Conservation (phyloP, 2,329 filamentous ascomycete species). For the Coniochaeta pulveracea region DNA sequence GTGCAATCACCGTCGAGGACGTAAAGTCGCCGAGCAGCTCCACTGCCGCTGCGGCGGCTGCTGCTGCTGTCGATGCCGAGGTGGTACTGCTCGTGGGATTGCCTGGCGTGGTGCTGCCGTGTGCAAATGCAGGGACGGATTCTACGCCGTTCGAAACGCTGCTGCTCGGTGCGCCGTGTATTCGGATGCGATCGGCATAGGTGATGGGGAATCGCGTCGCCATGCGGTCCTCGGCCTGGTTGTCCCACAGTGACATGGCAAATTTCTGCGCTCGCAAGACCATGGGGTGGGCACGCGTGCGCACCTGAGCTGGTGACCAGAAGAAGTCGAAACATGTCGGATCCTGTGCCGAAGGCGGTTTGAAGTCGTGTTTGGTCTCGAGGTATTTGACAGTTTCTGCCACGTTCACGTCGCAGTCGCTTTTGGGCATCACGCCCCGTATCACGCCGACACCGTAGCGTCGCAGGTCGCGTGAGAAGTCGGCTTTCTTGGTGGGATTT, state of each 20-base stretch:
- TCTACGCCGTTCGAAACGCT: slow-evolving; percentile 14
- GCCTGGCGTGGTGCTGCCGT: slow-evolving; percentile 3
- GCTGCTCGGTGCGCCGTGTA: slow-evolving; percentile 39
- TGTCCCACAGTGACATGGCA: slow-evolving; percentile 56
- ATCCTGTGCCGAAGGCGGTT: slow-evolving; percentile 46
- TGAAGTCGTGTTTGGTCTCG: slow-evolving; percentile 32
- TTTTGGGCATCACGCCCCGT: slow-evolving; percentile 47
- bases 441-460: slow-evolving; percentile 56
- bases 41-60: slow-evolving; percentile 21
- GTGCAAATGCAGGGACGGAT: slow-evolving; percentile 17
- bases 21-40: slow-evolving; percentile 15
- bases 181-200: slow-evolving; percentile 59
- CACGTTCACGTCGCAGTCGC: slow-evolving; percentile 46
- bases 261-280: slow-evolving; percentile 54
- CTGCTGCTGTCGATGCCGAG: slow-evolving; percentile 2
- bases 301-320: slow-evolving; percentile 60
- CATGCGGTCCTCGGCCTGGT: slow-evolving; percentile 39
- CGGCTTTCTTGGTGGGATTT: slow-evolving; percentile 32
- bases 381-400: slow-evolving; percentile 49
- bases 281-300: slow-evolving; percentile 54
- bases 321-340: slow-evolving; percentile 65
- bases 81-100: neutral
- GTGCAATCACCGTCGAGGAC: slow-evolving; percentile 45
- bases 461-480: slow-evolving; percentile 45
- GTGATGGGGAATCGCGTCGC: slow-evolving; percentile 50